Evolutionary conservation across 2,329 filamentous ascomycete genomes (phyloP).

Genomic region (Chalara sp.): DNA sequence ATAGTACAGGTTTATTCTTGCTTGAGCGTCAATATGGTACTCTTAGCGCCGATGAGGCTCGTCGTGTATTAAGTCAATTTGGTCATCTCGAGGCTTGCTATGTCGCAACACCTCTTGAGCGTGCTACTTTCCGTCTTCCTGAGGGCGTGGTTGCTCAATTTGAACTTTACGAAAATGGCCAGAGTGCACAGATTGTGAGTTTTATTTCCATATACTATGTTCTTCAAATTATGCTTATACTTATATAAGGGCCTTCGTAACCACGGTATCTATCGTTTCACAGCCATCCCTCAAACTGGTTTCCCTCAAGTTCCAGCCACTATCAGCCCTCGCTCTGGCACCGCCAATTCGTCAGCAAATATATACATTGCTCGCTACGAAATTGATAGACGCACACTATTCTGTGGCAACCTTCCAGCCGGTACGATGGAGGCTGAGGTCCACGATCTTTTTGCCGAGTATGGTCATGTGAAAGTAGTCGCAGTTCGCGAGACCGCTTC

Average conservation of each 20-base stretch:
- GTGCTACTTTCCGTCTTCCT: conserved; percentile 20
- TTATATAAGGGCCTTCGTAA: conserved; percentile 20
- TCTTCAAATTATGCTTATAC: conserved; percentile 3
- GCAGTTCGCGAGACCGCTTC: conserved; percentile 25
- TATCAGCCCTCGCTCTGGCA: background rate
- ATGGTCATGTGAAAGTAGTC: conserved; percentile 32
- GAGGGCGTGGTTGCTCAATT: conserved; percentile 41
- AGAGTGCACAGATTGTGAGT: conserved; percentile 43
- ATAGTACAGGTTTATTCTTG: conserved; percentile 39
- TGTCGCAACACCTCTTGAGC: conserved; percentile 18
- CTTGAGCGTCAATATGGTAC: conserved; percentile 35
- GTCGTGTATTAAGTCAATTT: conserved; percentile 34
- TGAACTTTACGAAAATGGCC: conserved; percentile 41
- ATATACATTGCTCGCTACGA: conserved; percentile 32
- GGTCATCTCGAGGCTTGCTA: conserved; percentile 34
- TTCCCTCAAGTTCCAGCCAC: background rate
- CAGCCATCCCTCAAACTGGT: background rate
- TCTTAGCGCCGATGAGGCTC: conserved; percentile 37
- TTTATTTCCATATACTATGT: background rate
- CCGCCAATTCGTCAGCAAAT: conserved; percentile 8
- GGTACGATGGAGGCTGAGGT: conserved; percentile 32
- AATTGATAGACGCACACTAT: conserved; percentile 40
- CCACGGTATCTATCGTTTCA: conserved; percentile 21
- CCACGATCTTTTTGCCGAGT: conserved; percentile 29
- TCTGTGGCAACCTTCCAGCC: conserved; percentile 38